Base-by-base conservation (phyloP, 495 filamentous ascomycete genomes). In the Penicillium cataractarum region DNA sequence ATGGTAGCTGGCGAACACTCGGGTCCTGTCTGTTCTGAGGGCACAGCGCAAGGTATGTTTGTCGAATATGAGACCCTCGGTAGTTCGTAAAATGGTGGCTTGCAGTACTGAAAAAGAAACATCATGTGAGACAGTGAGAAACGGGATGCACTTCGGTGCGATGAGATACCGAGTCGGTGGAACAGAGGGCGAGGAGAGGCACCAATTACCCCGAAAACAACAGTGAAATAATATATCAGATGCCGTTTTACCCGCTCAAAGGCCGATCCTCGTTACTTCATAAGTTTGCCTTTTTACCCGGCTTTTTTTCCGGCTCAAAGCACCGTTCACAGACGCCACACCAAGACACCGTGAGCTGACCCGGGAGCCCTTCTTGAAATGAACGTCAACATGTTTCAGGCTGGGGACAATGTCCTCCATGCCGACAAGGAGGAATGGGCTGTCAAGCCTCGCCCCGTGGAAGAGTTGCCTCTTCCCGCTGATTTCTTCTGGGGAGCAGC, bases 401-500 rank as follows among this genome's bases (percentile, higher is more conserved):
- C 40, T 21, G 19, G 40, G 40, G 40, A 44, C 40, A 44, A 44
- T 44, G 40, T 44, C n/a, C 40, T 44, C 22, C 40, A 21, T 22
- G 19, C 40, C 19, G 19, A 22, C 7, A 5, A 44, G 10, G 40
- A 44, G 22, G n/a, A 44, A 21, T 44, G 40, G 40, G 40, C 19
- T 0, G 19, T 44, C 7, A 19, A 44, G 5, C 19, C 40, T 44
- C 40, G 19, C 19, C 24, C 12, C n/a, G 27, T 51, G 24, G 48
- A 51, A 31, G 48, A 51, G 10, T 31, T 51, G 13, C 48, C 48
- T 27, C 27, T 51, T 27, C 48, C 48, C 6, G 9, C 48, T 13
- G 12, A 88, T 71, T 90, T 91, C 73, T 71, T 85, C 64, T 91
- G 89, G 89, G 89, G 88, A 60, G 88, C 86, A 70, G 86, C 88